Conservation (phyloP, 345 rosid species). For the Limnanthes douglasii region DNA sequence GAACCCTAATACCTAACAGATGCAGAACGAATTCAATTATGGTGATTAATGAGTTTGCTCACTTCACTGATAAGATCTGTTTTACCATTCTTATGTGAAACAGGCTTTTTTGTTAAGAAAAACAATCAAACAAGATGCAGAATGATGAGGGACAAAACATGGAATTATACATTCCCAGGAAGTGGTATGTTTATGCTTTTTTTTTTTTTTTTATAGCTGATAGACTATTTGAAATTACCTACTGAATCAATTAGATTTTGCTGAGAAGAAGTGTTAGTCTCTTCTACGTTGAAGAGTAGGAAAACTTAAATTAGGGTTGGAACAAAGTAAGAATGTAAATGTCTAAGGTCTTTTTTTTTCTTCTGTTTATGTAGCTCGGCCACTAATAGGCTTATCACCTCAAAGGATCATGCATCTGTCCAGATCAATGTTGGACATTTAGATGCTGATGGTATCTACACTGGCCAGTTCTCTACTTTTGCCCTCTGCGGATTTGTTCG, state of each 20-base stretch:
- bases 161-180: constrained; percentile 79
- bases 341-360: too few species aligned
- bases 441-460: constrained; percentile 41
- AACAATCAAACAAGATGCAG: constrained; percentile 49
- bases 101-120: too few species aligned
- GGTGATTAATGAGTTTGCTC: too few species aligned
- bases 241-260: too few species aligned
- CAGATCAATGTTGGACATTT: constrained; percentile 49
- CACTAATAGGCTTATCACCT: constrained; percentile 47
- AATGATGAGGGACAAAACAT: constrained; percentile 74
- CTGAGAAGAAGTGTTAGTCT: too few species aligned
- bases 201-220: not conserved
- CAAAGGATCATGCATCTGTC: constrained; percentile 48
- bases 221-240: not conserved
- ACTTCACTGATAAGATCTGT: too few species aligned
- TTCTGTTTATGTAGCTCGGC: constrained; percentile 22
- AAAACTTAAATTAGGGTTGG: too few species aligned
- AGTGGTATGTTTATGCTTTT: constrained; percentile 25
- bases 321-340: too few species aligned
- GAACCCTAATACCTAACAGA: too few species aligned
- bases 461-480: constrained; percentile 30
- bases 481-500: constrained; percentile 59
- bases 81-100: too few species aligned
- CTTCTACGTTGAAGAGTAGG: not conserved
- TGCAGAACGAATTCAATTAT: too few species aligned